Percentiles rank a stretch among this genome's conserved stretches.
These are phyloP conservation scores for Pseudogymnoascus sp. DNA, from an alignment of 2,329 filamentous ascomycete species.

Conservation along the genomic window DNA sequence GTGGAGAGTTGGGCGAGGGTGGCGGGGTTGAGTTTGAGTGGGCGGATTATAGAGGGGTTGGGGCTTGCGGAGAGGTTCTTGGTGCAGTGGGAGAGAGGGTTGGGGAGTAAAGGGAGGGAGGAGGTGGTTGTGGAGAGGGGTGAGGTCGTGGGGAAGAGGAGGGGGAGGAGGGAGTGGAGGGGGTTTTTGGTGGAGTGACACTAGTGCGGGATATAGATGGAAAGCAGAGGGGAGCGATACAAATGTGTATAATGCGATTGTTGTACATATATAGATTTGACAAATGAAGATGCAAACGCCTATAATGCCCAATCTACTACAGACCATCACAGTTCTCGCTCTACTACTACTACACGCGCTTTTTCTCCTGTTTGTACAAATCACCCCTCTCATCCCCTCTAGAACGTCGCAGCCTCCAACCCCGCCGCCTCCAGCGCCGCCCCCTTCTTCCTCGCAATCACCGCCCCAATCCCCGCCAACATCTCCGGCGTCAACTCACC, in stretches of 20 bases:
- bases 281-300: slow-evolving; percentile 10
- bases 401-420: slow-evolving; percentile 10
- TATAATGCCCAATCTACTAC: slow-evolving; percentile 7
- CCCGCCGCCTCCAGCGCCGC: slow-evolving; percentile 16
- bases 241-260: slow-evolving; percentile 1
- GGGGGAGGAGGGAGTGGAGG: slow-evolving; percentile 22
- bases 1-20: slow-evolving; percentile 91
- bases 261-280: slow-evolving; percentile 10
- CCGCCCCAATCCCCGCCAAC: slow-evolving; percentile 26
- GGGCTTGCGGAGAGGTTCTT: slow-evolving; percentile 67
- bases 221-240: too few relatives aligned
- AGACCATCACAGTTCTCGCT: slow-evolving; percentile 1
- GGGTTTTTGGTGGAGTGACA: slow-evolving; percentile 26
- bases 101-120: slow-evolving; percentile 19
- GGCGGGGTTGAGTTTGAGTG: slow-evolving; percentile 73
- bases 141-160: slow-evolving; percentile 18
- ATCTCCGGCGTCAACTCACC: slow-evolving; percentile 23
- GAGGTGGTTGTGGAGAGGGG: slow-evolving; percentile 26
- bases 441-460: slow-evolving; percentile 24
- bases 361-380: slow-evolving; percentile 2
- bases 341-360: neutral
- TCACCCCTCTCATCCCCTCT: slow-evolving; percentile 5
- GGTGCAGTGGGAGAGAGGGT: slow-evolving; percentile 63
- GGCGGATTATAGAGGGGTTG: slow-evolving; percentile 58
- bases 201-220: neutral